Conservation (phyloP, 2,329 filamentous ascomycete genomes). For the Hypoxylon sp. region DNA sequence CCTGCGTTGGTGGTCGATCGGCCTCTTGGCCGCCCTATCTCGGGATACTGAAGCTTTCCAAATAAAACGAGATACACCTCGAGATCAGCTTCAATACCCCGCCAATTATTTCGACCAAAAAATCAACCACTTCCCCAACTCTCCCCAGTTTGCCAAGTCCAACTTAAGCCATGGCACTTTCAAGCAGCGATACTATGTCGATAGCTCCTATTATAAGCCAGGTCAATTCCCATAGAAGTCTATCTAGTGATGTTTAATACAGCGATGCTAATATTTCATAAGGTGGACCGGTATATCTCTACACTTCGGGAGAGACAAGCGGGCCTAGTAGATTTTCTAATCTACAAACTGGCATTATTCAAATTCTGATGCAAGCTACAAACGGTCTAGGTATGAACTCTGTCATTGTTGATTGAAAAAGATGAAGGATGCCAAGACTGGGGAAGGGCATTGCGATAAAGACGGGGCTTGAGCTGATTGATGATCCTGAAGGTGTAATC, state of each 20-base stretch:
- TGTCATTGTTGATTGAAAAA: not conserved
- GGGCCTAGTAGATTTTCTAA: conserved; percentile 51
- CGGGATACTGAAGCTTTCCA: conserved; percentile 35
- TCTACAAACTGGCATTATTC: conserved; percentile 59
- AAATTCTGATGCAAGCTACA: conserved; percentile 68
- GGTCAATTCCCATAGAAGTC: conserved; percentile 35
- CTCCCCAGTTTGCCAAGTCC: conserved; percentile 54
- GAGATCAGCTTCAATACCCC: conserved; percentile 48
- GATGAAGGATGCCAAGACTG: not conserved
- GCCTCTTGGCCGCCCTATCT: conserved; percentile 40
- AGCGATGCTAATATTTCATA: conserved; percentile 30
- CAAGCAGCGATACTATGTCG: conserved; percentile 69
- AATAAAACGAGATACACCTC: conserved; percentile 42
- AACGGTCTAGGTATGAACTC: conserved; percentile 59
- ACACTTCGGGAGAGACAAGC: conserved; percentile 54
- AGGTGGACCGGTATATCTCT: conserved; percentile 62
- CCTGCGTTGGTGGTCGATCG: conserved; percentile 36
- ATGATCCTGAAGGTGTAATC: conserved; percentile 58
- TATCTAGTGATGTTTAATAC: not conserved
- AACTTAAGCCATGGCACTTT: conserved; percentile 64
- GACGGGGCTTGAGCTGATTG: conserved; percentile 12
- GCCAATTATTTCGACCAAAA: conserved; percentile 54
- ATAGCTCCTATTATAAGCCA: conserved; percentile 66
- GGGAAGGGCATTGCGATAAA: not conserved
- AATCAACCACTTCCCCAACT: conserved; percentile 64